Conservation (phyloP, 805 yeast species). For the Wickerhamomyces strasburgensis region DNA sequence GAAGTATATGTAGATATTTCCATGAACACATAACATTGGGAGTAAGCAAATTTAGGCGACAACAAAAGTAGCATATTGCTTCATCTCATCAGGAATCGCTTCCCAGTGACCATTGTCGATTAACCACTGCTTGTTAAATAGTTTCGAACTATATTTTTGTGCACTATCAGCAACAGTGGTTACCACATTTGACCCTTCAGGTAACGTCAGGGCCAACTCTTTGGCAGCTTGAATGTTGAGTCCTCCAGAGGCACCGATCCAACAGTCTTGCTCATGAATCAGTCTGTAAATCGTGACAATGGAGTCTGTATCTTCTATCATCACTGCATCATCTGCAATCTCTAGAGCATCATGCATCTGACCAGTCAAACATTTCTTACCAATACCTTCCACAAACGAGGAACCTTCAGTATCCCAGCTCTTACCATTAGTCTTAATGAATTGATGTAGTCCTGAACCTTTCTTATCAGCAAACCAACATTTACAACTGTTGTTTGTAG, state of each 20-base stretch:
- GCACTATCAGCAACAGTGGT: constrained; percentile 23
- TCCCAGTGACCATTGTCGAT: constrained; percentile 22
- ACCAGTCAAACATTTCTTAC: constrained; percentile 21
- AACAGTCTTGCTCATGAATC: constrained; percentile 17
- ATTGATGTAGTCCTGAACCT: constrained; percentile 60
- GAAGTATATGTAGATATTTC: too few species aligned
- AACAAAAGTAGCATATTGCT: constrained; percentile 16
- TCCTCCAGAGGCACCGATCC: constrained; percentile 24
- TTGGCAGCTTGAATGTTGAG: constrained; percentile 21
- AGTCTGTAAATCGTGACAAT: constrained; percentile 14
- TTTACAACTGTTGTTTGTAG: constrained; percentile 33
- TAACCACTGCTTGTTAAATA: constrained; percentile 19
- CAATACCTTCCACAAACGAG: constrained; percentile 25
- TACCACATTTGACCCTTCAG: constrained; percentile 23
- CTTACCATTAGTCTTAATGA: constrained; percentile 16
- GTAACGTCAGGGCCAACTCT: constrained; percentile 18
- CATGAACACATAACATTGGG: too few species aligned
- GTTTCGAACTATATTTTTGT: constrained; percentile 21
- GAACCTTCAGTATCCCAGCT: constrained; percentile 20
- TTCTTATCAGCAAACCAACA: constrained; percentile 75
- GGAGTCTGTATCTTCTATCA: constrained; percentile 17
- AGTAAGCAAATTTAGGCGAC: neutral
- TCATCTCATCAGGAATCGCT: constrained; percentile 15
- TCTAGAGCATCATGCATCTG: constrained; percentile 19
- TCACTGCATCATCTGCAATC: constrained; percentile 19